Base-by-base conservation (phyloP, 495 filamentous ascomycete species). In the Coniosporium apollinis region DNA sequence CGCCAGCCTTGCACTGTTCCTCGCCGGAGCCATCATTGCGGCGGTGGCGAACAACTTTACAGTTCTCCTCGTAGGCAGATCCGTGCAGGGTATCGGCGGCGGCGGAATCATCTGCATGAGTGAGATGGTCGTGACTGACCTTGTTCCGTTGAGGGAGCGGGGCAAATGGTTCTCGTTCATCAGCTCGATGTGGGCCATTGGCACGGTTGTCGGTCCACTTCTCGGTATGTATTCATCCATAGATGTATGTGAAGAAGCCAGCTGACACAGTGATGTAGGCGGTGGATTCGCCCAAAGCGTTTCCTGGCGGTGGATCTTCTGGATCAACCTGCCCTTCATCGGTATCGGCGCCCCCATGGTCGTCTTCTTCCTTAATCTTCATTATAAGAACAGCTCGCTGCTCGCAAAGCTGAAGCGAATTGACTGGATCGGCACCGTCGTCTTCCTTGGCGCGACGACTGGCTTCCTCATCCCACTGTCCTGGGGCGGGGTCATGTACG, bases 81-180 rank as follows among this genome's bases (percentile, higher is more conserved):
- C 66, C 2, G 55, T 83, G 10, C 79, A 84, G 36, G 79, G 79
- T 14, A 56, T 79, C n/a, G 79, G 79, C 16, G 76, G 74, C 14
- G 79, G 79, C 15, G 79, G 78, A 1, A 62, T 79, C 8, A 63
- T 74, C 28, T 62, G 62, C 5, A 50, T 82, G 22, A 71, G 69
- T 1, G 69, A 78, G 44, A 67, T 82, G 30, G 46, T 82, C 2
- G 61, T 86, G 38, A 69, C 75, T 0, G 76, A 82, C 41, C 52
- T 79, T 3, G 67, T 72, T 21, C 68, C 69, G 9, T 51, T 74
- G 7, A 38, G 60, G 0, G 47, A 60, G 33, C 56, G 69, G 30
- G 66, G 65, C 3, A 55, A 59, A 29, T 68, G 54, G 47, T 55
- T 62, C 46, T 54, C 54, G 24, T 33, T 61, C 18, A 30, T 64